Evolutionary conservation across 164 flowering plant species (phyloP).

Genomic region (Brasenia schreberi): DNA sequence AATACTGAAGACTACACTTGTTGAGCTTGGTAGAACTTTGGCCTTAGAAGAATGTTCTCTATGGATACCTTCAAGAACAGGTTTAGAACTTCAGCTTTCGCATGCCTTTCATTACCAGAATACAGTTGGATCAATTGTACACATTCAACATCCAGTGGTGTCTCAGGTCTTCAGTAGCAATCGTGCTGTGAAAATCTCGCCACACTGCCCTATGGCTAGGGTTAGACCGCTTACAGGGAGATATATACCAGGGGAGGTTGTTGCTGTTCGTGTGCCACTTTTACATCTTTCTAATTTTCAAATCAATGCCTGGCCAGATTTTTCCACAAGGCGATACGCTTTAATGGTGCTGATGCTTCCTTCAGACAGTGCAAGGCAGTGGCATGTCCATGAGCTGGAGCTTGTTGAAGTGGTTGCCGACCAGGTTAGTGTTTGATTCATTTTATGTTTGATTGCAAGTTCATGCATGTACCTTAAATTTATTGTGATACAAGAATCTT

Average conservation of each 20-base stretch:
- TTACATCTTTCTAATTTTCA: slow-evolving; percentile 69
- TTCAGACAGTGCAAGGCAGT: slow-evolving; percentile 68
- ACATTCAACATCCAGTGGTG: slow-evolving; percentile 62
- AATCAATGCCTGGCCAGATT: slow-evolving; percentile 73
- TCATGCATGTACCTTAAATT: not conserved
- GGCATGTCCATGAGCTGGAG: slow-evolving; percentile 85
- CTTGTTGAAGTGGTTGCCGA: slow-evolving; percentile 93
- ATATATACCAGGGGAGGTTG: slow-evolving; percentile 67
- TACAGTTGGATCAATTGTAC: slow-evolving; percentile 57
- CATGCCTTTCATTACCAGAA: slow-evolving; percentile 60
- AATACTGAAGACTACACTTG: slow-evolving; percentile 66
- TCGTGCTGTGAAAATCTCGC: slow-evolving; percentile 60
- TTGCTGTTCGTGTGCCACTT: slow-evolving; percentile 84
- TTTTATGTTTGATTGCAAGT: not conserved
- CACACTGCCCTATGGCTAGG: slow-evolving; percentile 61
- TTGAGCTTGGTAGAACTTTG: slow-evolving; percentile 74
- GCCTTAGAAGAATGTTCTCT: slow-evolving; percentile 79
- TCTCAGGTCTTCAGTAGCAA: slow-evolving; percentile 58
- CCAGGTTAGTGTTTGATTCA: slow-evolving; percentile 32
- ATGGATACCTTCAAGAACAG: slow-evolving; percentile 82
- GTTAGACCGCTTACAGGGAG: slow-evolving; percentile 47
- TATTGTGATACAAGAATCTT: not conserved
- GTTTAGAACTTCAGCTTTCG: slow-evolving; percentile 73
- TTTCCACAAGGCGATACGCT: slow-evolving; percentile 63
- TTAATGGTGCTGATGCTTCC: slow-evolving; percentile 91